Base-by-base conservation (phyloP, 805 yeast species). In the Trichomonascus vanleenenianus region DNA sequence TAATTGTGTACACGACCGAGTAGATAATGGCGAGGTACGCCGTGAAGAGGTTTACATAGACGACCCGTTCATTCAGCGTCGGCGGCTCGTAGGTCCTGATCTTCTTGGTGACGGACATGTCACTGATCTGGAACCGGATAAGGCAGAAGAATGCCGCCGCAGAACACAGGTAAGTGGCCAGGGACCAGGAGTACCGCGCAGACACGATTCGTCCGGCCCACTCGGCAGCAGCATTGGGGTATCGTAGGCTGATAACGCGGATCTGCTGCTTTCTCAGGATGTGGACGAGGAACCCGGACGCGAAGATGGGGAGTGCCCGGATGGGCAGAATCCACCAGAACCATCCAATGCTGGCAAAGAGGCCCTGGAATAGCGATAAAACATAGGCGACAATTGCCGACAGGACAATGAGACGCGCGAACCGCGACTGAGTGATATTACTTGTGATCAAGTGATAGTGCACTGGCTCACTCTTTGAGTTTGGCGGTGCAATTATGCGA, bases 241-340 rank as follows among this genome's bases (percentile, higher is more conserved):
- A 50, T 2, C 35, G 41, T 30, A 14, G 18, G 32, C 22, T 39
- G 30, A 9, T n/a, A 11, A 39, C 41, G 5, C 15, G 20, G 7
- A 22, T 12, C 25, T 22, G 22, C 22, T n/a, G 15, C 40, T 53
- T 54, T 30, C 57, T 40, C 42, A 51, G 32, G 18, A 51, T 22
- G 11, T 48, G 40, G 3, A 54, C 46, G 3, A 45, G 20, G 18
- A 51, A 38, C 9, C 36, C 36, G 3, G 45, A 44, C 11, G 44
- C 16, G 8, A 46, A 31, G 18, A 48, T 16, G 9, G 50, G 45
- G 11, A 50, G 8, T 11, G 42, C 31, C 3, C 49, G 46, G 11
- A 47, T 9, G 8, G 54, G 50, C 32, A 50, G 46, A 20, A 41
- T 19, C 53, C 40, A 43, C 51, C 50, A 50, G 10, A 48, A 20